Evolutionary conservation across 2,329 filamentous ascomycete species (phyloP), one percentile per base, ranked within the genome.

Genomic region (Chalara sp.): DNA sequence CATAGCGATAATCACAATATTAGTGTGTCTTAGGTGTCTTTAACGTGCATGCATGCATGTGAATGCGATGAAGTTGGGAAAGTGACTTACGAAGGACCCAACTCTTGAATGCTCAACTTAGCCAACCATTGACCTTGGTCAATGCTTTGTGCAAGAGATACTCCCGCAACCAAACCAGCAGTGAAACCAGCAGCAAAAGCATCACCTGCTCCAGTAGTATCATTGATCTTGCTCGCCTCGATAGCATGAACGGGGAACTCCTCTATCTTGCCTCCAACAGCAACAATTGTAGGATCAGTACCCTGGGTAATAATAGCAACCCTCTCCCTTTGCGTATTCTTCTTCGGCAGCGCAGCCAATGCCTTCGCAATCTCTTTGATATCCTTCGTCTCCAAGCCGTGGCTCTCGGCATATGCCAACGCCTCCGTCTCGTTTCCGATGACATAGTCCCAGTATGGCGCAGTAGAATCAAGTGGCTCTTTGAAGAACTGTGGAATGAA

Each of bases 401-500:
- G 90, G 53, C 84, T 84, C 69, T 90, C 84, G 58, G 91, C 88
- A 72, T 92, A 99, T 51, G 90, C 78, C 61, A 84, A 81, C 46
- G 91, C 92, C 76, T 99, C 93, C 59, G 88, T 87, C 83, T 99
- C 93, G 75, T 99, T 99, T 66, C 91, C 92, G 69, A 99, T 87
- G 55, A 97, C 78, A 72, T 92, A 95, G 75, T 97, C 91, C 78
- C 90, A 95, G 81, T 96, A 96, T 32, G 87, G 87, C 48, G 89
- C 78, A 49, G 87, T 86, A 63, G 83, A 84, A 71, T 96, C 89
- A 45, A 99, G 81, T 58, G 83, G 87, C 46, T 96, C 91, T 79
- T 96, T 96, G 86, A 97, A 99, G 80, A 96, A 96, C 68, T 95
- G 87, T 39, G 86, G 76, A 65, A 99, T 96, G 78, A 99, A 99